These are phyloP conservation scores for Acacia acuminata DNA, from an alignment of 306 rosid species.

Conservation along the genomic window DNA sequence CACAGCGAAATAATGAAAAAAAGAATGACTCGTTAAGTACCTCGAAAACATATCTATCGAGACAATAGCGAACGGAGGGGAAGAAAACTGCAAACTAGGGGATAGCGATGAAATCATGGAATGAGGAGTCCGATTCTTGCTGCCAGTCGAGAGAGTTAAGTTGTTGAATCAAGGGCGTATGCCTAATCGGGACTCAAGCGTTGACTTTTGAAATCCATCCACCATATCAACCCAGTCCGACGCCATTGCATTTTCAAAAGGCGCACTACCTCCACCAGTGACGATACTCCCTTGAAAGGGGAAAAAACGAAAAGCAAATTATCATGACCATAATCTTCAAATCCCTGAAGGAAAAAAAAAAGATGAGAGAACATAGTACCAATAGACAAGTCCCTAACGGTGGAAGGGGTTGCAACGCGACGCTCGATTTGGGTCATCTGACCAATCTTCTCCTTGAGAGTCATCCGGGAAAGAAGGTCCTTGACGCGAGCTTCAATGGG, in stretches of 20 bases:
- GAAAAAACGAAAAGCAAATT: neutral
- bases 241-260: conserved; percentile 62
- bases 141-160: conserved; percentile 58
- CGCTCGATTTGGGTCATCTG: conserved; percentile 92
- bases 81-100: conserved; percentile 74
- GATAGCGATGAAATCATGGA: conserved; percentile 60
- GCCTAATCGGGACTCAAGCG: conserved; percentile 68
- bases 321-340: neutral
- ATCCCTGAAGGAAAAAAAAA: neutral
- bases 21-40: conserved; percentile 32
- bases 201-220: conserved; percentile 64
- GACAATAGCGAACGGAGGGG: conserved; percentile 66
- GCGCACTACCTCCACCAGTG: conserved; percentile 74
- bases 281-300: conserved; percentile 66
- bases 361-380: conserved; percentile 36
- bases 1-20: neutral
- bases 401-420: conserved; percentile 49
- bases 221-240: conserved; percentile 91
- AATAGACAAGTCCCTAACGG: conserved; percentile 51
- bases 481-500: conserved; percentile 73
- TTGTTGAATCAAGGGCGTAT: conserved; percentile 50
- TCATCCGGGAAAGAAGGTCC: conserved; percentile 84
- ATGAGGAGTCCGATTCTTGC: conserved; percentile 62
- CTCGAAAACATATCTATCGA: conserved; percentile 82
- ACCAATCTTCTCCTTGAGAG: conserved; percentile 70